Conservation (phyloP, 108 stramenopile genomes). For the Pelagomonas calceolata region DNA sequence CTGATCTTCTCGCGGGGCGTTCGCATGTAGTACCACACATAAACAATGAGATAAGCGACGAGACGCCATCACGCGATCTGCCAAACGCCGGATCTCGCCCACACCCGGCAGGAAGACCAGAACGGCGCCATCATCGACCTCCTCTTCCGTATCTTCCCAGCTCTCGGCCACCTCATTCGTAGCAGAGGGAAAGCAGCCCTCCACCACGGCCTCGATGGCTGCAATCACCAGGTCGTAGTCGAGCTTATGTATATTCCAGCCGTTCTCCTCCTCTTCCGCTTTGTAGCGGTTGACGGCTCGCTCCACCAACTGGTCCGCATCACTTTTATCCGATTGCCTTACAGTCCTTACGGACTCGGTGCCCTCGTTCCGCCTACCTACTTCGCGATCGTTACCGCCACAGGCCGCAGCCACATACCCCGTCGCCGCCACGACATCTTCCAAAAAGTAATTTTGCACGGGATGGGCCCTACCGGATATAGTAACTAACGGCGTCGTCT, state of each 20-base stretch:
- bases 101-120: conserved; percentile 85
- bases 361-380: no score
- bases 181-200: neutral
- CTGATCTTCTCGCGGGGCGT: conserved; percentile 55
- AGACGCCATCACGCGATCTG: conserved; percentile 26
- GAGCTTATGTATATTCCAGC: neutral
- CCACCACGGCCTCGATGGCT: neutral
- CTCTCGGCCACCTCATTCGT: no score
- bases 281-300: neutral
- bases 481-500: conserved; percentile 59
- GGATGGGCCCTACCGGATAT: conserved; percentile 74
- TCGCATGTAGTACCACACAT: conserved; percentile 61
- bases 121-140: conserved; percentile 46
- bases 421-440: conserved; percentile 72
- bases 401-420: conserved; percentile 42
- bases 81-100: conserved; percentile 55
- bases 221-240: neutral
- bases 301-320: no score
- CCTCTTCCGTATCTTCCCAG: neutral
- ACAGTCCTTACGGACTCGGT: no score
- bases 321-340: no score
- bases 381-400: no score
- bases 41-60: conserved; percentile 42
- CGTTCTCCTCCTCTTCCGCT: neutral
- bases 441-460: conserved; percentile 55